Evolutionary conservation across 1,284 basidiomycete species (phyloP).

Genomic region (Cyathus olla): DNA sequence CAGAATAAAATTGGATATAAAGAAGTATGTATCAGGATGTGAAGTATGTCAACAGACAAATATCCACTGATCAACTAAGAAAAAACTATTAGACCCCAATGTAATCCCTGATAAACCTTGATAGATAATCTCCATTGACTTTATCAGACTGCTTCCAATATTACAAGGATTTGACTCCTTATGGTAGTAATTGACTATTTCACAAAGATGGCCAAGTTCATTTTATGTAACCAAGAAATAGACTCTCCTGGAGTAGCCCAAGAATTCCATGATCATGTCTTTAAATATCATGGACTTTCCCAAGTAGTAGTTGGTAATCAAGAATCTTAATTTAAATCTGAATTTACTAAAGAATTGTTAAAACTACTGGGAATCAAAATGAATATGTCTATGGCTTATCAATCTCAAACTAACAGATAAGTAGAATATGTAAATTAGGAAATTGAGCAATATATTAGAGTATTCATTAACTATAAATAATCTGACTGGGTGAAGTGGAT

Average conservation of each 20-base stretch:
- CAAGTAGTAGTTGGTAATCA: too few species aligned
- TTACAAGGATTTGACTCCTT: slow-evolving; percentile 45
- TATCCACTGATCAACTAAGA: slow-evolving; percentile 11
- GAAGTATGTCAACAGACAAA: slow-evolving; percentile 51
- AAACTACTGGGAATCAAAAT: too few species aligned
- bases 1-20: slow-evolving; percentile 50
- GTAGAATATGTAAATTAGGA: slow-evolving; percentile 49
- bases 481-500: slow-evolving; percentile 48
- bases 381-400: too few species aligned
- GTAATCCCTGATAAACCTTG: slow-evolving; percentile 32
- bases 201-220: slow-evolving; percentile 38
- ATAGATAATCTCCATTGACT: slow-evolving; percentile 43
- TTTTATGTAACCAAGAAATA: too few species aligned
- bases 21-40: slow-evolving; percentile 51
- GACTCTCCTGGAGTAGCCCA: too few species aligned
- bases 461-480: slow-evolving; percentile 42
- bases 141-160: slow-evolving; percentile 47
- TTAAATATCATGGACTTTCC: too few species aligned
- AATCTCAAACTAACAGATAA: too few species aligned
- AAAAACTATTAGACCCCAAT: too few species aligned
- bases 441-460: slow-evolving; percentile 40
- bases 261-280: too few species aligned
- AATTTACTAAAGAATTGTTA: too few species aligned
- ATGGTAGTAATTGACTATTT: slow-evolving; percentile 48
- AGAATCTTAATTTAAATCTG: too few species aligned